phyloP scores from a whole-genome alignment of 2,329 filamentous ascomycete genomes.

The Simplicillium sp. region DNA sequence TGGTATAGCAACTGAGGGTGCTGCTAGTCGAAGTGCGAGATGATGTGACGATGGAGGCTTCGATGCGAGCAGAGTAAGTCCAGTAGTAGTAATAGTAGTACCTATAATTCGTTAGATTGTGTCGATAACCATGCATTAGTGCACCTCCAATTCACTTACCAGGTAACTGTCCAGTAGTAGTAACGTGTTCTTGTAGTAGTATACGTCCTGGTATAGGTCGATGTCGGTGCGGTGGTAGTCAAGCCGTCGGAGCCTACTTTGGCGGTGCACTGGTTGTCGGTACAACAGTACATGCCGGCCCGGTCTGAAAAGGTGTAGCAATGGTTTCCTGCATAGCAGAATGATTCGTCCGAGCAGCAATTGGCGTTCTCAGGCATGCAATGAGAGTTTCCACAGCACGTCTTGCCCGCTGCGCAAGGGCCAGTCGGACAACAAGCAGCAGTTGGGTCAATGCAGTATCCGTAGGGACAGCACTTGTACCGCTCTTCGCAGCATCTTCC shows the following conservation, averaged over 20 bases:
- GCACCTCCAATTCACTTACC: background rate
- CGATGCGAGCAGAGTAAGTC: constrained; percentile 11
- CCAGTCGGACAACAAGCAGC: constrained; percentile 12
- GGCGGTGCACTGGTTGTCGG: constrained; percentile 13
- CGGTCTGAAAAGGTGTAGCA: constrained; percentile 6
- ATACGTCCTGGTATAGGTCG: constrained; percentile 8
- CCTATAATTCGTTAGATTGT: background rate
- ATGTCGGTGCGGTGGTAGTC: constrained; percentile 10
- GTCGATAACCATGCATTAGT: background rate
- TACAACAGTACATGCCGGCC: constrained; percentile 11
- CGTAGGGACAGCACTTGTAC: constrained; percentile 12
- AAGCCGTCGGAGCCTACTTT: constrained; percentile 9
- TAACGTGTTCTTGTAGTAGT: constrained; percentile 6
- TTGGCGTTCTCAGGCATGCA: constrained; percentile 11
- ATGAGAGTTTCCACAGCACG: constrained; percentile 12
- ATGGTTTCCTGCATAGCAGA: constrained; percentile 12
- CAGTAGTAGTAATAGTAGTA: constrained; percentile 16
- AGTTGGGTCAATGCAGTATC: constrained; percentile 12
- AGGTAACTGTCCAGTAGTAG: constrained; percentile 15
- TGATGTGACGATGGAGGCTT: constrained; percentile 12
- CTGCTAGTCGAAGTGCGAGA: constrained; percentile 6
- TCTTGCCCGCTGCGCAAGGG: constrained; percentile 8
- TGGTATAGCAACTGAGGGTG: constrained; percentile 10
- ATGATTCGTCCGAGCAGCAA: constrained; percentile 13
- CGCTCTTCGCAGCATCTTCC: constrained; percentile 11